A percentile compares a stretch with the other conserved stretches of the same genome.
These are phyloP conservation scores for Salix udensis DNA, from an alignment of 345 rosid genomes.

Conservation along the genomic window DNA sequence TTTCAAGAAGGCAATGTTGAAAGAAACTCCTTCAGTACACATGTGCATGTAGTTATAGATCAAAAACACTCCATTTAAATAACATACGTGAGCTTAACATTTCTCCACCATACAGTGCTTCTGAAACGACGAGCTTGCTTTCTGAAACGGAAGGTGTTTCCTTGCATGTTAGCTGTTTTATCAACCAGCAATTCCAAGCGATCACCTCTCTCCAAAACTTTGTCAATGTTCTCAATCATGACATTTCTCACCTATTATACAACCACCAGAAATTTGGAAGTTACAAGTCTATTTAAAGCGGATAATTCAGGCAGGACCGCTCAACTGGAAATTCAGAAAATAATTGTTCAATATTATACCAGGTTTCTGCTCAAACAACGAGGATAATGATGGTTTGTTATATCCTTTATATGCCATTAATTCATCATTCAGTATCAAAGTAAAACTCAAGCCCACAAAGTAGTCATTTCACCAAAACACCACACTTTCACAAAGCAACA, in stretches of 20 bases:
- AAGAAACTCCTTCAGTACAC: not conserved
- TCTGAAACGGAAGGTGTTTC: conserved; percentile 87
- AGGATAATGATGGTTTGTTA: not conserved
- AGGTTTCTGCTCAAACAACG: not conserved
- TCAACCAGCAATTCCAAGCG: conserved; percentile 93
- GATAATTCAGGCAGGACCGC: not conserved
- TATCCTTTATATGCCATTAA: not conserved
- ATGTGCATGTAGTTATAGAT: not conserved
- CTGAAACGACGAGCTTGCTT: conserved; percentile 91
- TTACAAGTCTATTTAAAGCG: not conserved
- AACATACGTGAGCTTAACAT: conserved; percentile 79
- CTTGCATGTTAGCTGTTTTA: conserved; percentile 93
- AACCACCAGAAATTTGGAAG: not conserved
- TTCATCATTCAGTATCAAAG: not conserved
- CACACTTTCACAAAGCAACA: not conserved
- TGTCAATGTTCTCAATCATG: conserved; percentile 94
- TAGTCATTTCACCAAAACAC: not conserved
- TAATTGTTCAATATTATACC: not conserved
- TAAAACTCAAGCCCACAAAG: not conserved
- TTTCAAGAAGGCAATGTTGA: not conserved
- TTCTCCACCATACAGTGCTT: conserved; percentile 89
- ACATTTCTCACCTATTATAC: conserved; percentile 67
- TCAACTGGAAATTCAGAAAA: not conserved
- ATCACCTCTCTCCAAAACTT: conserved; percentile 88
- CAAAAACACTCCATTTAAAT: conserved; percentile 1